phyloP scores from a whole-genome alignment of 306 rosid genomes.

The Potentilla sterilis region DNA sequence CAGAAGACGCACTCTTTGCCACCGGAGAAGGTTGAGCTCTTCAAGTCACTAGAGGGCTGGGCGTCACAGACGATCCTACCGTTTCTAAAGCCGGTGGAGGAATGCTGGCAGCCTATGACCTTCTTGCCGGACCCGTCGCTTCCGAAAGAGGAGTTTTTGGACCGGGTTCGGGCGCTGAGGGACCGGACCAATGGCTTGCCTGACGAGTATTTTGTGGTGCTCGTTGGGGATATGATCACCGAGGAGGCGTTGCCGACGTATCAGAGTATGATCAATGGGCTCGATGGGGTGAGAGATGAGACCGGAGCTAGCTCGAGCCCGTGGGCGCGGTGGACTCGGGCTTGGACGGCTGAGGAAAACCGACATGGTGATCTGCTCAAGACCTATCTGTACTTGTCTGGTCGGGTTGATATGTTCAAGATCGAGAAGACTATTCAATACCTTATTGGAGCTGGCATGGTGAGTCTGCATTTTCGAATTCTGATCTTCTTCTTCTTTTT shows the following conservation, averaged over 20 bases:
- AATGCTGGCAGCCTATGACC: constrained; percentile 68
- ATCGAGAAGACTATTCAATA: constrained; percentile 65
- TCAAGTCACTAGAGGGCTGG: constrained; percentile 63
- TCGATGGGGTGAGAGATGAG: constrained; percentile 66
- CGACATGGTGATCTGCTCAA: constrained; percentile 79
- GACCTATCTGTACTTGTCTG: constrained; percentile 62
- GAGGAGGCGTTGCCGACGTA: constrained; percentile 89
- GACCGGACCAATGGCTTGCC: constrained; percentile 65
- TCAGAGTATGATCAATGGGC: constrained; percentile 61
- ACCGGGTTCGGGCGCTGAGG: constrained; percentile 47
- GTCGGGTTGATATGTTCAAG: constrained; percentile 82
- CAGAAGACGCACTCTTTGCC: constrained; percentile 44
- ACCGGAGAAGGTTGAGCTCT: constrained; percentile 45
- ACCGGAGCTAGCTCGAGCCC: constrained; percentile 56
- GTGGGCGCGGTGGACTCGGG: constrained; percentile 79
- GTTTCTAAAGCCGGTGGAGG: constrained; percentile 55
- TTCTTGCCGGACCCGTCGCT: constrained; percentile 52
- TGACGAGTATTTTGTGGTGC: constrained; percentile 67
- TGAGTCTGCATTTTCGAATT: constrained; percentile 26
- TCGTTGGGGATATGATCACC: constrained; percentile 70
- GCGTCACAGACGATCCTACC: constrained; percentile 47
- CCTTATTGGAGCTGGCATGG: constrained; percentile 73
- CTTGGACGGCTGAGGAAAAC: constrained; percentile 84
- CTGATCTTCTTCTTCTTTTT: not conserved
- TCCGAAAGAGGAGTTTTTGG: constrained; percentile 43